Base-by-base conservation (phyloP, 805 yeast species). In the Lipomyces starkeyi region DNA sequence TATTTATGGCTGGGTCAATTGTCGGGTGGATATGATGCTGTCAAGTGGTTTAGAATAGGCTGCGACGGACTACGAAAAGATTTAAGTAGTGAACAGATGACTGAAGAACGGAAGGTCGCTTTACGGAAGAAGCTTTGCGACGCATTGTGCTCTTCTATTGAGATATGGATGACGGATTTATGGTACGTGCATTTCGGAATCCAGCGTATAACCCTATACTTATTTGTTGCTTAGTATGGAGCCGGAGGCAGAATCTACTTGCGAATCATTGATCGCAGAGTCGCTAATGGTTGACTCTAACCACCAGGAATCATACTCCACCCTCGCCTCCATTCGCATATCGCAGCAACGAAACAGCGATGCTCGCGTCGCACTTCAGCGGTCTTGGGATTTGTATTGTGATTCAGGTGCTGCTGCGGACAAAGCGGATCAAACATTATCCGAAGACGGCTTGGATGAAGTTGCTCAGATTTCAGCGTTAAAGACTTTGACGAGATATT, bases 191-290 rank as follows among this genome's bases (percentile, higher is more conserved):
- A 9, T 0, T 14, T 37, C 2, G 47, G 8, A 14, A 11, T 34
- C 20, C 6, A 20, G 49, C n/a, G 0, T 22, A 58, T 7, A 22
- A 11, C 17, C 27, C 37, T 49, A 32, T 47, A 11, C 13, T 54
- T 11, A 29, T 71, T 75, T 76, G 60, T 93, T 97, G 97, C 91
- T 93, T 98, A 94, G 98, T 81, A 92, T 93, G 97, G 97, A 91
- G 74, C 87, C 87, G 2, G 88, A 89, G 72, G 98, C 98, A 1
- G 98, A 95, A 79, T 27, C 77, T 8, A 84, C 87, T 77, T 95
- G 98, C 80, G 90, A 93, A 73, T 83, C 83, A 64, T 82, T 91
- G 71, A 88, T 93, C 64, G 78, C 84, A 11, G 85, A 85, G 72
- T 87, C 96, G 0, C 78, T 91, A 74, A 79, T 85, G 62, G 78